These are phyloP conservation scores for Penicillium chermesinum DNA, from an alignment of 495 filamentous ascomycete species.

Conservation along the genomic window DNA sequence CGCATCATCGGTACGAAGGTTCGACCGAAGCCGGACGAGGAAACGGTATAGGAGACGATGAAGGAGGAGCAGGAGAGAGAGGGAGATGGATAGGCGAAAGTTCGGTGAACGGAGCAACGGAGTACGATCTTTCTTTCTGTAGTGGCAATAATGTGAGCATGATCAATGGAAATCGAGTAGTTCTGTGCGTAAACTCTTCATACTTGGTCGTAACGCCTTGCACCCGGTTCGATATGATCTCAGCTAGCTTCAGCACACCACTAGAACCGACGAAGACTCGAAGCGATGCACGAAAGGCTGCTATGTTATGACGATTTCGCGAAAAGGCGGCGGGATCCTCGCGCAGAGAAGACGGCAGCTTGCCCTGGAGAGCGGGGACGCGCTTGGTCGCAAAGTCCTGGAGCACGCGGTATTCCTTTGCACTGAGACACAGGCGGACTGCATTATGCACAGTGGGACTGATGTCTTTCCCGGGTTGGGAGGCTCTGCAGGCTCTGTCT, in stretches of 20 bases:
- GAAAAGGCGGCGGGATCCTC: conserved; percentile 48
- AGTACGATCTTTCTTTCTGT: conserved; percentile 38
- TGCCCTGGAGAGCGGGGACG: conserved; percentile 52
- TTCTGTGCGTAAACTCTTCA: background rate
- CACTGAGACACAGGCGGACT: conserved; percentile 75
- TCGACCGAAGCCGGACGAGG: conserved; percentile 70
- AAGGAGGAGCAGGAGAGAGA: conserved; percentile 78
- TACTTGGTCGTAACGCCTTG: conserved; percentile 32
- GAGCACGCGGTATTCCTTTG: conserved; percentile 76
- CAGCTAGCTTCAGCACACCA: conserved; percentile 64
- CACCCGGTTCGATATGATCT: conserved; percentile 46
- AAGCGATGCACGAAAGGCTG: conserved; percentile 69
- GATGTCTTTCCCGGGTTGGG: conserved; percentile 11
- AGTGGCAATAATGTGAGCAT: background rate
- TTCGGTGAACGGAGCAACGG: conserved; percentile 63
- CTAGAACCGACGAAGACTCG: conserved; percentile 71
- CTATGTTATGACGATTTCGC: conserved; percentile 69
- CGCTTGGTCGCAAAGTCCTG: conserved; percentile 73
- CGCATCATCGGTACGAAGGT: conserved; percentile 69
- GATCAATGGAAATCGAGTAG: background rate
- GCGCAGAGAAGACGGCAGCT: conserved; percentile 52
- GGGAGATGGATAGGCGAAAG: conserved; percentile 70
- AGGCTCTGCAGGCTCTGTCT: conserved; percentile 6
- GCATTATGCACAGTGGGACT: conserved; percentile 56
- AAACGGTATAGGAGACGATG: conserved; percentile 90